Percentiles rank a stretch among this genome's conserved stretches.
phyloP scores from a whole-genome alignment of 441 rosid genomes.

The Isatis lusitanica region DNA sequence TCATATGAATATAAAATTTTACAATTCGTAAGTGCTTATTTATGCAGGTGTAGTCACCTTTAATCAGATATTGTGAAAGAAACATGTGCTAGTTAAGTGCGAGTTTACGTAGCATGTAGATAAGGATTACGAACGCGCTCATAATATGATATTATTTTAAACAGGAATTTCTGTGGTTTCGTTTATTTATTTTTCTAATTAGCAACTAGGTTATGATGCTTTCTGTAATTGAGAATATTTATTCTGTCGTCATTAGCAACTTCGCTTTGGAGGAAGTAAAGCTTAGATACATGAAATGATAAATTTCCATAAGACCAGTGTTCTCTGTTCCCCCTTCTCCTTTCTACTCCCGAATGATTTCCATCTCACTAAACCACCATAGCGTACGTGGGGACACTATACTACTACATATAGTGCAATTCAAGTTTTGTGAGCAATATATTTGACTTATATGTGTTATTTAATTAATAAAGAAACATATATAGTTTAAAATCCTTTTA shows the following conservation, averaged over 20 bases:
- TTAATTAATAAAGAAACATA: neutral
- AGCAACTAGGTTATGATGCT: neutral
- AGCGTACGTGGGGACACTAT: conserved; percentile 15
- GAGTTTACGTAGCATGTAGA: conserved; percentile 13
- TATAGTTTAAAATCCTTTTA: neutral
- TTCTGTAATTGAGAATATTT: neutral
- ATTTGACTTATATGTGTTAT: no score
- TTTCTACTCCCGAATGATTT: conserved; percentile 20
- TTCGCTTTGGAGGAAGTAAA: neutral
- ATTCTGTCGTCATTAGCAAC: neutral
- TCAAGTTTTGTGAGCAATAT: neutral
- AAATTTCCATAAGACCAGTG: neutral
- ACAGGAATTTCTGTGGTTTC: neutral
- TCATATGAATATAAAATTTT: neutral
- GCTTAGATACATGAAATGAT: neutral
- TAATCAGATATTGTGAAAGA: neutral
- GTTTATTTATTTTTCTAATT: neutral
- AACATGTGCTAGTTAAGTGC: conserved; percentile 15
- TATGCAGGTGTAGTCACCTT: conserved; percentile 1
- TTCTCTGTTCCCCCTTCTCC: conserved; percentile 10
- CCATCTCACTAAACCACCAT: conserved; percentile 37
- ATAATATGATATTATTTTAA: neutral
- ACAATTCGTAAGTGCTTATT: conserved; percentile 4
- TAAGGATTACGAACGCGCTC: conserved; percentile 5
- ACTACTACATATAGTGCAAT: neutral